Conservation (phyloP, 176 grass and related monocot species). For the Tillandsia fasciculata region DNA sequence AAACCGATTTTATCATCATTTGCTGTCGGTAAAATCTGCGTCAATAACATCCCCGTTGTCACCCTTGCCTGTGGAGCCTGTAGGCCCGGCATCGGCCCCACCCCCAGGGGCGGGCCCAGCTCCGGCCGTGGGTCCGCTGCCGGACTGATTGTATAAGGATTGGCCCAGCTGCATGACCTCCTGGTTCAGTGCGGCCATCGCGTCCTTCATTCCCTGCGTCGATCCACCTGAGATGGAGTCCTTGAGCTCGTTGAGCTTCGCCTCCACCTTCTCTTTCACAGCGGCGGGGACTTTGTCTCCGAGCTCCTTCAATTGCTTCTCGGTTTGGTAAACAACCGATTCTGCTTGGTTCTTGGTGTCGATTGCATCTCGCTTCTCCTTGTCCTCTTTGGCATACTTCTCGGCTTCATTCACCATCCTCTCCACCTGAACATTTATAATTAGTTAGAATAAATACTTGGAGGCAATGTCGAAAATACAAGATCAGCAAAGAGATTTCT, state of each 20-base stretch:
- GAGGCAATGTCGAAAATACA: not conserved
- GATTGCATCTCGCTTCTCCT: slow-evolving; percentile 94
- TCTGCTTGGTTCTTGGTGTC: slow-evolving; percentile 97
- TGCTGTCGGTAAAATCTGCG: slow-evolving; percentile 87
- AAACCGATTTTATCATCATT: slow-evolving; percentile 20
- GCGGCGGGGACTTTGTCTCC: slow-evolving; percentile 75
- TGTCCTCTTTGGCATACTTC: slow-evolving; percentile 89
- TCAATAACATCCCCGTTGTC: slow-evolving; percentile 86
- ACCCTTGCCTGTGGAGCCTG: slow-evolving; percentile 27
- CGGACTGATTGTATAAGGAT: slow-evolving; percentile 80
- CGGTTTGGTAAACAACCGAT: slow-evolving; percentile 84
- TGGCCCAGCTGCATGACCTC: slow-evolving; percentile 98
- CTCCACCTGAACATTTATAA: slow-evolving; percentile 48
- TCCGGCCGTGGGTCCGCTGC: slow-evolving; percentile 16
- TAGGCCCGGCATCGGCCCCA: slow-evolving; percentile 36
- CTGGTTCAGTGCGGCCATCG: slow-evolving; percentile 87
- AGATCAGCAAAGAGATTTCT: not conserved
- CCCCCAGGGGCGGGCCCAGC: slow-evolving; percentile 31
- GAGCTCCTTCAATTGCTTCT: slow-evolving; percentile 95
- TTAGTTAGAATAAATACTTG: not conserved
- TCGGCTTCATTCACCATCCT: slow-evolving; percentile 93
- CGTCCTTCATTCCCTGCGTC: slow-evolving; percentile 69
- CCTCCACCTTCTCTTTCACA: slow-evolving; percentile 80
- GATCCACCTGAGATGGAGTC: slow-evolving; percentile 70
- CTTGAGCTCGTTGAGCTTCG: slow-evolving; percentile 78